Conservation (phyloP, 805 yeast species). For the Helenozyma baotianmanensis region DNA sequence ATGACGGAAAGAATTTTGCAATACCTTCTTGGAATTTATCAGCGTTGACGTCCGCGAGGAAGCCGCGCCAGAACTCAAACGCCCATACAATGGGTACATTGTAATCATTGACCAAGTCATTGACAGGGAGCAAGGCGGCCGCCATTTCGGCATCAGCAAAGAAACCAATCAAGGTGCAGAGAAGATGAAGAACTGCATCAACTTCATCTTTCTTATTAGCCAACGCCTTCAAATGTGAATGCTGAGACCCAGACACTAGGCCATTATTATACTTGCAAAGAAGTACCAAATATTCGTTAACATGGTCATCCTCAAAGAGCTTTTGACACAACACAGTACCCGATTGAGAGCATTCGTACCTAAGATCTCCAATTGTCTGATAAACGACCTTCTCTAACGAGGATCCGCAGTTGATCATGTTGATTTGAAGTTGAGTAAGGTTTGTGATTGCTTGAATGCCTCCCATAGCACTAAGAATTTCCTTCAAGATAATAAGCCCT, state of each 20-base stretch:
- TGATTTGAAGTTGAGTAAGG: constrained; percentile 60
- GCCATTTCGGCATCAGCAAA: constrained; percentile 33
- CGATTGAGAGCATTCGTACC: constrained; percentile 45
- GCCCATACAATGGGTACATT: constrained; percentile 58
- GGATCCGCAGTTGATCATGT: constrained; percentile 59
- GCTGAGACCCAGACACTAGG: constrained; percentile 26
- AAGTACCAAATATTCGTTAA: constrained; percentile 64
- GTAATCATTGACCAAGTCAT: constrained; percentile 37
- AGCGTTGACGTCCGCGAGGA: constrained; percentile 25
- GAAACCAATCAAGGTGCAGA: constrained; percentile 52
- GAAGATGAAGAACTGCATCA: constrained; percentile 60
- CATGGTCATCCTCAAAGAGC: constrained; percentile 38
- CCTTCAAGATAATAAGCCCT: constrained; percentile 61
- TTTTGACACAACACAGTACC: constrained; percentile 47
- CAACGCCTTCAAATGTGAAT: constrained; percentile 62
- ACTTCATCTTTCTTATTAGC: constrained; percentile 72
- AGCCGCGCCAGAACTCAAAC: constrained; percentile 72
- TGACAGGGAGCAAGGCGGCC: constrained; percentile 34
- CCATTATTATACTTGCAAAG: constrained; percentile 47
- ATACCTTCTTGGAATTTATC: constrained; percentile 4
- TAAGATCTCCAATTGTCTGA: constrained; percentile 52
- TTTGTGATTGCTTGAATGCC: constrained; percentile 72
- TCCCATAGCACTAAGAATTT: constrained; percentile 66
- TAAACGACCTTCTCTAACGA: constrained; percentile 54
- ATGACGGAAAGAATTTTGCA: background rate